phyloP scores from a whole-genome alignment of 352 stramenopile genomes.

The Phytopythium oedochilum region DNA sequence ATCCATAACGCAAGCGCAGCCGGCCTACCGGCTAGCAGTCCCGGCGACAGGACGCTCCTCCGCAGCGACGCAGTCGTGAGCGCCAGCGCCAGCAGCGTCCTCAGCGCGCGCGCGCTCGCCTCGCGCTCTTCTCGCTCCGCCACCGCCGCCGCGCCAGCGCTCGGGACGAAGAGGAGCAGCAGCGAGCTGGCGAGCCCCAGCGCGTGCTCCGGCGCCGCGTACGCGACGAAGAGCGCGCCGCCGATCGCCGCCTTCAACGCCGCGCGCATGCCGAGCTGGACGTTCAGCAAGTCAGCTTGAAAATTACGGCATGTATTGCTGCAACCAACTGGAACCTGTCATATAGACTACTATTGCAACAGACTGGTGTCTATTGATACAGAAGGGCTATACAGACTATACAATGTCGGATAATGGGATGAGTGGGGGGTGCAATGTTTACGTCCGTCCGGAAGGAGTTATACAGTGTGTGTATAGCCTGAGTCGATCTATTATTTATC shows the following conservation, averaged over 20 bases:
- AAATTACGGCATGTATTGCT: too few species aligned
- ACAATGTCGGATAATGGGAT: too few species aligned
- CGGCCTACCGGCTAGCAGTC: constrained; percentile 8
- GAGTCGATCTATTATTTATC: too few species aligned
- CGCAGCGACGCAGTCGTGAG: constrained; percentile 10
- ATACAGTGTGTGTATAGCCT: too few species aligned
- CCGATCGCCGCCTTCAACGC: not conserved
- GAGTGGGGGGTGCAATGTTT: too few species aligned
- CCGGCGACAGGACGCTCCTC: constrained; percentile 5
- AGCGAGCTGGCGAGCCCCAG: not conserved
- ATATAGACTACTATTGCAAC: too few species aligned
- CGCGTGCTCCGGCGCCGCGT: not conserved
- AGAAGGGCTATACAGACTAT: too few species aligned
- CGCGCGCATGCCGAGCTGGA: not conserved
- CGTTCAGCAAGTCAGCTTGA: too few species aligned
- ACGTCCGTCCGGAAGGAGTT: too few species aligned
- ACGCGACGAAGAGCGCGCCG: not conserved
- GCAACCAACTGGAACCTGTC: too few species aligned
- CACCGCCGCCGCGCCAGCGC: not conserved
- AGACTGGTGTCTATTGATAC: too few species aligned
- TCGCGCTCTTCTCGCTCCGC: not conserved
- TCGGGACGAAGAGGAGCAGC: too few species aligned
- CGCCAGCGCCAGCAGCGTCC: constrained; percentile 14
- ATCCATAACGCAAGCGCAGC: not conserved
- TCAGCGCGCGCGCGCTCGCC: not conserved